Evolutionary conservation across 495 filamentous ascomycete genomes (phyloP), one percentile per base, ranked within the genome.

Genomic region (Geoglossum glabrum): DNA sequence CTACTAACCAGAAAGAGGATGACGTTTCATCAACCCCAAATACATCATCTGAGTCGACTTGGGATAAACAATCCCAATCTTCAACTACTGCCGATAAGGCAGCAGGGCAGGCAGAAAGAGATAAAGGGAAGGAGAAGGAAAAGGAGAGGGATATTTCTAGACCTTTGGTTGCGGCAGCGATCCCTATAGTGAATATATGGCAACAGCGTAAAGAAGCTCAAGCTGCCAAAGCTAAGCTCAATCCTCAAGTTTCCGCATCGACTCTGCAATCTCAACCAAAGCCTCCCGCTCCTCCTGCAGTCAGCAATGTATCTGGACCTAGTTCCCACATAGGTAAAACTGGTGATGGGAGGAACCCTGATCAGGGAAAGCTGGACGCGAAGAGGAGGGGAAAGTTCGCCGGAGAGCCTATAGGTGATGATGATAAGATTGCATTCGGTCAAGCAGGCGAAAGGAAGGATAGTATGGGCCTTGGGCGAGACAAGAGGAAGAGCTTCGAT

Each of bases 181-280:
- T 81, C 43, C 90, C 92, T 5, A 63, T 78, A 0, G 85, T 95
- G 51, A 98, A 98, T 68, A 66, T 86, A 54, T 98, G 92, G 92
- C 74, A 78, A 40, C 77, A 85, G 69, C 76, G 87, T 34, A 82
- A 76, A 60, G 82, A 90, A 63, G 81, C 78, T 15, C 73, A 79
- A 57, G 78, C 82, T 38, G 77, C 80, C 50, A 86, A 85, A 67
- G 68, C 73, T 50, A 87, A 87, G 69, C 61, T 74, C 9, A 65
- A 61, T 38, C 61, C 73, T 10, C 50, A 70, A 11, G 54, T 68
- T 27, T 56, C 64, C 30, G 71, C 71, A 54, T 33, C 69, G 38
- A 59, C 60, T 46, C 21, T 60, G 28, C 34, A 28, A 1, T 10
- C 57, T 31, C 23, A 57, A 40, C 28, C 17, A 21, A 56, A 38